Evolutionary conservation across 768 basidiomycete species (phyloP).

Genomic region (Leccinum barrowsii): DNA sequence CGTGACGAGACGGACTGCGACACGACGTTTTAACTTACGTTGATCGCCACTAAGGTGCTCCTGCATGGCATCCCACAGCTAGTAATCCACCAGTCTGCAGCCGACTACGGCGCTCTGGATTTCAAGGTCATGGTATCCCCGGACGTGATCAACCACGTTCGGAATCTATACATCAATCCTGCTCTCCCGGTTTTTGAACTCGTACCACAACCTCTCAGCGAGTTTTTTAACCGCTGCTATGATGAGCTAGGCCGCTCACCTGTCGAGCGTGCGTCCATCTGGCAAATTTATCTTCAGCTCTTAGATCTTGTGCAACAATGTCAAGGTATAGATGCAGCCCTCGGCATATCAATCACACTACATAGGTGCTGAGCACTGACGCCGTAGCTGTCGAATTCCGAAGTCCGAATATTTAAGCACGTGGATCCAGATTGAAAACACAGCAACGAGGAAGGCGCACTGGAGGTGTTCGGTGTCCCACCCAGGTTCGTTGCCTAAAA

Average conservation of each 20-base stretch:
- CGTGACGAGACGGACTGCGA: too few species aligned
- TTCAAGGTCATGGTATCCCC: neutral
- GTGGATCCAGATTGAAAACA: too few species aligned
- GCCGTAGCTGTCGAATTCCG: too few species aligned
- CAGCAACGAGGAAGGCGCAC: too few species aligned
- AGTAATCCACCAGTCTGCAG: neutral
- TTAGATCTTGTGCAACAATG: too few species aligned
- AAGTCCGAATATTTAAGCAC: too few species aligned
- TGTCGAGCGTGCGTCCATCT: neutral
- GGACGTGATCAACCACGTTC: too few species aligned
- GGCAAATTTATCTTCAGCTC: neutral
- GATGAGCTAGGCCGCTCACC: neutral
- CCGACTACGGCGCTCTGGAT: neutral
- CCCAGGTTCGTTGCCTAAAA: too few species aligned
- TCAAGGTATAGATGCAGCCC: too few species aligned
- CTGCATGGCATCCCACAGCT: neutral
- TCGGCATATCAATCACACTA: too few species aligned
- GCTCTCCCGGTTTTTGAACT: conserved; percentile 37
- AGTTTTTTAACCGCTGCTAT: neutral
- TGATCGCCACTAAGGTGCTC: neutral
- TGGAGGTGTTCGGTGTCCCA: too few species aligned
- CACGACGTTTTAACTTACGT: neutral
- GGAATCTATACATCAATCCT: conserved; percentile 11
- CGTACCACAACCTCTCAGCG: conserved; percentile 29
- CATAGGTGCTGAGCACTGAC: too few species aligned